Percentiles rank a stretch among this genome's conserved stretches.
phyloP scores from a whole-genome alignment of 139 green algal species.

The Chlamydomonas eustigma region DNA sequence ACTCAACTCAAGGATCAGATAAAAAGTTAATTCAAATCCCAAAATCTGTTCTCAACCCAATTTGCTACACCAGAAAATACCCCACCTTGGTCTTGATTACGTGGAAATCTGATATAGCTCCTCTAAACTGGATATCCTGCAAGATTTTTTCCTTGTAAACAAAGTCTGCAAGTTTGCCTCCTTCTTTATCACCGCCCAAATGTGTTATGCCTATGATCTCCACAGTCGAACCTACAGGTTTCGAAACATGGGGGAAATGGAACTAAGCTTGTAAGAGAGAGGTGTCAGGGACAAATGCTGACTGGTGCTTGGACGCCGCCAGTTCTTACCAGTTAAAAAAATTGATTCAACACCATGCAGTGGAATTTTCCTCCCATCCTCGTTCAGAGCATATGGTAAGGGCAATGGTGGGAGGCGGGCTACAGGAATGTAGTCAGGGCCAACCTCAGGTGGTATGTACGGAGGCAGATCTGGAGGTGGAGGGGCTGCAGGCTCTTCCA shows the following conservation, averaged over 20 bases:
- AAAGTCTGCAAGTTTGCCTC: neutral
- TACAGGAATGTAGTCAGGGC: constrained; percentile 40
- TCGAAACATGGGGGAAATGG: neutral
- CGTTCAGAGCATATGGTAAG: constrained; percentile 31
- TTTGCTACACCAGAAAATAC: constrained; percentile 43
- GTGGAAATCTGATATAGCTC: constrained; percentile 79
- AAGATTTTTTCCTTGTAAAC: constrained; percentile 50
- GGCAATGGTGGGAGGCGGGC: constrained; percentile 29
- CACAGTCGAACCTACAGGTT: constrained; percentile 28
- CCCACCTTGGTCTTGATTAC: constrained; percentile 57
- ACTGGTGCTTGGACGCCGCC: neutral
- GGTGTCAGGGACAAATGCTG: neutral
- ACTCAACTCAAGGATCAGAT: no score
- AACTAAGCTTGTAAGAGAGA: neutral
- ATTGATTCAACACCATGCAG: constrained; percentile 45
- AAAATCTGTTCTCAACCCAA: no score
- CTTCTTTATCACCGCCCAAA: constrained; percentile 18
- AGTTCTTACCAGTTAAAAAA: constrained; percentile 48
- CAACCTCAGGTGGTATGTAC: constrained; percentile 25
- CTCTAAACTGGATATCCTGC: constrained; percentile 77
- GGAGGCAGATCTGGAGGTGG: constrained; percentile 8
- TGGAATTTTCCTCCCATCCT: constrained; percentile 42
- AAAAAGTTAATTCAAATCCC: no score
- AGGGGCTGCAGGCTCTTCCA: neutral
- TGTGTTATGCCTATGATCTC: constrained; percentile 35